phyloP scores from a whole-genome alignment of 176 grass and related monocot species.

The Luzula sylvatica region DNA sequence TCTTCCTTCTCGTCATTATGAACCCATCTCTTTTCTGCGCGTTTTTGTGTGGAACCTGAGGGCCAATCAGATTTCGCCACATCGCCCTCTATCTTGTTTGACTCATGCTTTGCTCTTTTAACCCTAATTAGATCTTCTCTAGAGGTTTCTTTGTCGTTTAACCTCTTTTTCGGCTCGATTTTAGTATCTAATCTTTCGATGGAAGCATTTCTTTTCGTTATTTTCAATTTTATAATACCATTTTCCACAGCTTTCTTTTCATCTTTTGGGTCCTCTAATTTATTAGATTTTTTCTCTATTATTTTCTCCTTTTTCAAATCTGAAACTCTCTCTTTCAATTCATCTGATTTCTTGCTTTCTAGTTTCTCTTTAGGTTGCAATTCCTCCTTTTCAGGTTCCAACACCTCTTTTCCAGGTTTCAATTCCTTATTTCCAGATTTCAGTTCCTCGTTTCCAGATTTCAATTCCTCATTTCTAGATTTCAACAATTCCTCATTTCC shows the following conservation, averaged over 20 bases:
- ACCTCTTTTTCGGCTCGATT: constrained; percentile 29
- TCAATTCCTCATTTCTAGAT: not conserved
- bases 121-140: constrained; percentile 25
- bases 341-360: constrained; percentile 6
- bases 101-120: constrained; percentile 13
- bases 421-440: not conserved
- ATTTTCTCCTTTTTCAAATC: constrained; percentile 25
- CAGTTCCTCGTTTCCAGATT: constrained; percentile 6
- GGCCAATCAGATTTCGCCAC: constrained; percentile 21
- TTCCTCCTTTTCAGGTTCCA: not conserved
- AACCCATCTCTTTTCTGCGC: constrained; percentile 31
- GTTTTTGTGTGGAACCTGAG: constrained; percentile 18
- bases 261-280: constrained; percentile 6
- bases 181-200: constrained; percentile 25
- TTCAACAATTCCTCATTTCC: not conserved
- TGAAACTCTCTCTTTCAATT: constrained; percentile 18
- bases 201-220: constrained; percentile 24
- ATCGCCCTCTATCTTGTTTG: constrained; percentile 8
- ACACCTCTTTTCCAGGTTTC: not conserved
- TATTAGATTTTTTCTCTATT: constrained; percentile 12
- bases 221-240: constrained; percentile 25
- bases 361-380: constrained; percentile 8
- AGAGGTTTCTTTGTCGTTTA: constrained; percentile 32
- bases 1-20: constrained; percentile 47
- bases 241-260: constrained; percentile 31